Evolutionary conservation across 768 basidiomycete species (phyloP).

Genomic region (Gautieria morchelliformis): DNA sequence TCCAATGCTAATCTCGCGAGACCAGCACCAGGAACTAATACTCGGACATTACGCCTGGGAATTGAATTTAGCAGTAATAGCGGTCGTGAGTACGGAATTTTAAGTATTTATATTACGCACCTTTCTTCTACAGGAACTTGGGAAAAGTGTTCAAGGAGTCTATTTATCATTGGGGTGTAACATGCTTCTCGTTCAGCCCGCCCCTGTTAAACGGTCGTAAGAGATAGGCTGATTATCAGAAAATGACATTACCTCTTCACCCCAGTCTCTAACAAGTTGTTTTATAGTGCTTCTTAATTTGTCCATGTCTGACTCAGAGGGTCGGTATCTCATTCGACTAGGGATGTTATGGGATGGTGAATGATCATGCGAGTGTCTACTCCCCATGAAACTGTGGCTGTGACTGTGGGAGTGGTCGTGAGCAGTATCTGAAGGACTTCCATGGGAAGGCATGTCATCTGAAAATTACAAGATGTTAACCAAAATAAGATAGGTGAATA

Average conservation of each 20-base stretch:
- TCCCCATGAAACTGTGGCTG: slow-evolving; percentile 16
- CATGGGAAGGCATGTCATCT: not conserved
- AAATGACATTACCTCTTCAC: slow-evolving; percentile 46
- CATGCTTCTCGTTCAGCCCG: slow-evolving; percentile 63
- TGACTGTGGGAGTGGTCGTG: slow-evolving; percentile 9
- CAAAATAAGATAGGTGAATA: not conserved
- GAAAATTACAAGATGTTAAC: not conserved
- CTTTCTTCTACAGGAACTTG: slow-evolving; percentile 46
- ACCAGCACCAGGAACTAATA: slow-evolving; percentile 87
- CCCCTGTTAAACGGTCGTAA: slow-evolving; percentile 39
- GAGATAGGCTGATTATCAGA: not conserved
- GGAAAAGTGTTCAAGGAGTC: slow-evolving; percentile 54
- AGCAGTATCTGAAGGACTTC: not conserved
- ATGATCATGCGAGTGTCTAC: slow-evolving; percentile 28
- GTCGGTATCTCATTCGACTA: slow-evolving; percentile 28
- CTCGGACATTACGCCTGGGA: slow-evolving; percentile 46
- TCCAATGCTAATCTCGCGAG: slow-evolving; percentile 86
- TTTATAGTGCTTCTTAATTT: slow-evolving; percentile 87
- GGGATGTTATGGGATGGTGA: slow-evolving; percentile 20
- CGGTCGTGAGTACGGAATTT: not conserved
- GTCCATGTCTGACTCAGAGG: slow-evolving; percentile 75
- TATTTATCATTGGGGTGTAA: slow-evolving; percentile 76
- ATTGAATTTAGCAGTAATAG: not conserved
- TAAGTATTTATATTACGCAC: slow-evolving; percentile 20
- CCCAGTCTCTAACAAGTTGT: slow-evolving; percentile 93